Base-by-base conservation (phyloP, 768 basidiomycete species). In the Naganishia friedmannii region DNA sequence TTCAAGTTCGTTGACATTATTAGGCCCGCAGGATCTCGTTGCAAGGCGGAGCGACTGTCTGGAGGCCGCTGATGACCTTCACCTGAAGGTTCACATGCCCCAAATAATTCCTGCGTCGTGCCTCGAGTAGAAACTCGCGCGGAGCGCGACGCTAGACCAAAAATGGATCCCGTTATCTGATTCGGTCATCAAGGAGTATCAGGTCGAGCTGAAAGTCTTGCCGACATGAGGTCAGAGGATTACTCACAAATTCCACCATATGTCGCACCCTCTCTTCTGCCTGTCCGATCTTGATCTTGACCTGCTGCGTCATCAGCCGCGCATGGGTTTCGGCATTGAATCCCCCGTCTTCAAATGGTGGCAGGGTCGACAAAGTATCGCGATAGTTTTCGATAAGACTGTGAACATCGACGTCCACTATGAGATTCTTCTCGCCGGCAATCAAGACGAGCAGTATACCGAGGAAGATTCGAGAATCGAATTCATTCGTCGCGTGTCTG, bases 401-500 rank as follows among this genome's bases (percentile, higher is more conserved):
- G n/a, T 42, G 19, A 13, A 65, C 53, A 28, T 70, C 69, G 21
- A 70, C 69, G 45, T 70, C 69, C 34, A 70, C 69, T 29, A 70
- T 70, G 15, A 70, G 42, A 53, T 70, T 65, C 53, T 39, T 56
- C 28, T 65, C 57, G 28, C 69, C 63, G 15, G 69, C 60, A 37
- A 70, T 39, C 32, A 70, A 29, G 17, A 48, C 60, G 23, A 70
- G 23, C 48, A 70, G 42, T 45, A 70, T 65, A 29, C 69, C 69
- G 34, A 70, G 29, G 29, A 70, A 70, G 53, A 70, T 55, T n/a
- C 34, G 60, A n/a, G 57, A 53, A 53, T 70, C 69, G 19, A 70
- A n/a, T n/a, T 39, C 23, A 29, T 46, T 26, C 4, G 58, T 21
- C 7, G 34, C 6, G n/a, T 65, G 23, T 15, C n/a, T 42, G 8